Conservation (phyloP, 495 filamentous ascomycete genomes). For the Talaromyces liani region DNA sequence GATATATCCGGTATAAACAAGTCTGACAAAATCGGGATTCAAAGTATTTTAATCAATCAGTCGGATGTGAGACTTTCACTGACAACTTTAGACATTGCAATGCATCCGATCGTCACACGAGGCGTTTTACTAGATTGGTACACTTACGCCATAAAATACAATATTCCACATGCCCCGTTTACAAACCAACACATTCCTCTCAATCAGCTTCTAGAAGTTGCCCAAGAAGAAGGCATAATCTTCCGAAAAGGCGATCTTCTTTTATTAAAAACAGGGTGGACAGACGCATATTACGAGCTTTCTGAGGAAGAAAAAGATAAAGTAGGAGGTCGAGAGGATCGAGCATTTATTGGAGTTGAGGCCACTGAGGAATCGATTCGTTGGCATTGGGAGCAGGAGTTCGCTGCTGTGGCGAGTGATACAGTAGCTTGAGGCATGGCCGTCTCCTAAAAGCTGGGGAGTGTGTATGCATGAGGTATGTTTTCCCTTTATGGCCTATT, state of each 20-base stretch:
- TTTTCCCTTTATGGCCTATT: neutral
- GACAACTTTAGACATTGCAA: constrained; percentile 8
- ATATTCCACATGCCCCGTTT: constrained; percentile 16
- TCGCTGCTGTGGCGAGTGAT: constrained; percentile 23
- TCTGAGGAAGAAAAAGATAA: constrained; percentile 13
- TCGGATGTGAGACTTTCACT: neutral
- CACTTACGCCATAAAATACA: constrained; percentile 27
- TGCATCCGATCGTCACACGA: constrained; percentile 15
- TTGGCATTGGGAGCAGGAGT: constrained; percentile 25
- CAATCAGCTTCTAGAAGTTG: constrained; percentile 21
- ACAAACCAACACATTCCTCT: constrained; percentile 22
- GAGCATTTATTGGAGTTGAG: constrained; percentile 17
- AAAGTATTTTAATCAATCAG: constrained; percentile 4
- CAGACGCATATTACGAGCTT: constrained; percentile 15
- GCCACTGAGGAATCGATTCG: constrained; percentile 15
- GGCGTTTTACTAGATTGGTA: constrained; percentile 40
- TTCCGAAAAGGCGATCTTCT: constrained; percentile 21
- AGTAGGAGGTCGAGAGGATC: constrained; percentile 14
- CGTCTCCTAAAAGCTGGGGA: constrained; percentile 6
- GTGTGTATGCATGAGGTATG: constrained; percentile 12
- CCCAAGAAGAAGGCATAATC: constrained; percentile 9
- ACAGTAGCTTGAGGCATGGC: constrained; percentile 20
- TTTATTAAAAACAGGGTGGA: constrained; percentile 24
- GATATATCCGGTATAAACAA: constrained; percentile 29
- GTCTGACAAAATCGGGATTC: constrained; percentile 7